Evolutionary conservation across 257 asterid genomes (phyloP).

Genomic region (Eustoma russellianum): DNA sequence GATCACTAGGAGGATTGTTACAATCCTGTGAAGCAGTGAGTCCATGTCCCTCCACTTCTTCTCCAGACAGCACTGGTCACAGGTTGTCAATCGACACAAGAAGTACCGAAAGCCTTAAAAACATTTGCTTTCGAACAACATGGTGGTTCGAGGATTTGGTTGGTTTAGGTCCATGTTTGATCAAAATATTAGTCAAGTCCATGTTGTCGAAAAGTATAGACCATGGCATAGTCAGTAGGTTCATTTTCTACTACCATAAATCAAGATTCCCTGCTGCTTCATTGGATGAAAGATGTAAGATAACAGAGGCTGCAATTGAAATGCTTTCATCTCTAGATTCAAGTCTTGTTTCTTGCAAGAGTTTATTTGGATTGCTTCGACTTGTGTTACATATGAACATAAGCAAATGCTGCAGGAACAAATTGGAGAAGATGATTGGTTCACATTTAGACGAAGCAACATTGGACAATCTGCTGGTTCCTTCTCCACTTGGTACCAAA

Average conservation of each 20-base stretch:
- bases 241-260: constrained; percentile 64
- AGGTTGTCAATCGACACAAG: constrained; percentile 62
- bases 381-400: constrained; percentile 26
- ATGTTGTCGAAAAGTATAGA: constrained; percentile 46
- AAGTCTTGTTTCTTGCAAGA: constrained; percentile 42
- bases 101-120: constrained; percentile 70
- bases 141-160: constrained; percentile 91
- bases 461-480: constrained; percentile 61
- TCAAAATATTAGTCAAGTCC: constrained; percentile 30
- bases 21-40: constrained; percentile 55
- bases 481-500: constrained; percentile 42
- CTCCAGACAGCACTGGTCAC: constrained; percentile 57
- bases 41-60: constrained; percentile 67
- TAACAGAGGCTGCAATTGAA: constrained; percentile 42
- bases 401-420: constrained; percentile 31
- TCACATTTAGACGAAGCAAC: constrained; percentile 51
- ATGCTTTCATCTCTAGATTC: constrained; percentile 49
- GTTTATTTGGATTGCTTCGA: constrained; percentile 55
- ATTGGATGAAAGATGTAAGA: constrained; percentile 28
- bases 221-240: constrained; percentile 42
- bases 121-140: constrained; percentile 28
- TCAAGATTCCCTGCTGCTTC: constrained; percentile 35
- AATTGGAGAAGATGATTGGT: constrained; percentile 67
- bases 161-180: constrained; percentile 17
- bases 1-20: constrained; percentile 33